Base-by-base conservation (phyloP, 2,329 filamentous ascomycete genomes). In the Monosporascus sp. region DNA sequence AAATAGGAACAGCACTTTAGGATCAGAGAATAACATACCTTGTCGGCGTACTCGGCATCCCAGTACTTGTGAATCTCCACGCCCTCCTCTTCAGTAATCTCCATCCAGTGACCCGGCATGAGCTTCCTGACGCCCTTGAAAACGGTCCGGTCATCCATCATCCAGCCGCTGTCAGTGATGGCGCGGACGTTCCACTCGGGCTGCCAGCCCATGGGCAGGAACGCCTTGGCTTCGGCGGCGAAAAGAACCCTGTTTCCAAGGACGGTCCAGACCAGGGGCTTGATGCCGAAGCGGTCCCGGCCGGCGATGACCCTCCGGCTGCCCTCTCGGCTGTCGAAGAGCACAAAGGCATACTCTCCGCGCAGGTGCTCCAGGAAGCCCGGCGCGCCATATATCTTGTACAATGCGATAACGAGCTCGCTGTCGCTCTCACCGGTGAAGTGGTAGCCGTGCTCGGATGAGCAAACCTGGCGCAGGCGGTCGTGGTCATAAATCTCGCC, bases 221-320 rank as follows among this genome's bases (percentile, higher is more conserved):
- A 78, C 0, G 74, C 77, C 60, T 83, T 83, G 53, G 74, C 73
- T 59, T 83, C 80, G 0, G 77, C 68, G 9, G 77, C 75, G 0
- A 82, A 60, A 11, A 81, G 62, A 5, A 82, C 50, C 49, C 67
- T 63, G 11, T 64, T 67, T 6, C 64, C 62, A 2, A 69, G 56
- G 1, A 71, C 54, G 0, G 77, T 80, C 64, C 73, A 82, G 51
- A 78, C 76, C 22, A 82, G 67, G 3, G 80, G 78, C 62, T 82
- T 82, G 59, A 82, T 77, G 3, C 79, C 80, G 59, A 74, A 82
- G 0, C 80, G 72, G 60, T 83, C 80, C 24, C 79, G 64, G 1
- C 68, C 77, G 0, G 74, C 77, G 42, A 82, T 62, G 48, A 81
- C 65, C 0, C 67, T 53, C 51, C 72, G 60, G 2, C 64, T 59